These are phyloP conservation scores for Cytospora piceae DNA, from an alignment of 2,329 filamentous ascomycete species.

Conservation along the genomic window DNA sequence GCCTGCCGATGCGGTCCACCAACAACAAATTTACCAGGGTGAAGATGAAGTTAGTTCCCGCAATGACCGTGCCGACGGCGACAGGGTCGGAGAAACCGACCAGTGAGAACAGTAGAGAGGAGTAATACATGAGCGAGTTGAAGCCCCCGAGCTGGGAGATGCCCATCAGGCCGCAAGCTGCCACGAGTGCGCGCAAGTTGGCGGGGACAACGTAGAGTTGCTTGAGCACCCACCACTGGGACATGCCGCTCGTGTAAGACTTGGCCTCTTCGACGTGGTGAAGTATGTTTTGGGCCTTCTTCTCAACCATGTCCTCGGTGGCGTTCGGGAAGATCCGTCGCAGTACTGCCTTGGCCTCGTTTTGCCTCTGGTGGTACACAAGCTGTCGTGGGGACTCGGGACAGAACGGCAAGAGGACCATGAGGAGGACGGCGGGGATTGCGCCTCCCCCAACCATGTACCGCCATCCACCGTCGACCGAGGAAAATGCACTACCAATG, in stretches of 20 bases:
- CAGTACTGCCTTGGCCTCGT: slow-evolving; percentile 40
- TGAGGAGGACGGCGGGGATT: slow-evolving; percentile 44
- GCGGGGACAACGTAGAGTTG: slow-evolving; percentile 45
- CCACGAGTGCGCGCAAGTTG: slow-evolving; percentile 47
- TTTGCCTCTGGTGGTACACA: slow-evolving; percentile 40
- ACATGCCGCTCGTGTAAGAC: slow-evolving; percentile 38
- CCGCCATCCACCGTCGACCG: slow-evolving; percentile 45
- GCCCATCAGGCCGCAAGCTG: slow-evolving; percentile 52
- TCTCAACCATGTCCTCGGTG: slow-evolving; percentile 40
- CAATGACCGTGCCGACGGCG: slow-evolving; percentile 46
- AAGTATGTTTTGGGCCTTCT: slow-evolving; percentile 41
- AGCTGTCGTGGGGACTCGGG: slow-evolving; percentile 48
- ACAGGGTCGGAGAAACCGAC: slow-evolving; percentile 51
- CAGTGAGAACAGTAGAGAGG: slow-evolving; percentile 35
- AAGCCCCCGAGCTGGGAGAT: slow-evolving; percentile 34
- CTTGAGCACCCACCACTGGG: slow-evolving; percentile 45
- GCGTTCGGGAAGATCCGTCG: slow-evolving; percentile 41
- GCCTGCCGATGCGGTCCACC: slow-evolving; percentile 47
- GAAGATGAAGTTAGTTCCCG: slow-evolving; percentile 49
- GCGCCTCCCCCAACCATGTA: slow-evolving; percentile 47
- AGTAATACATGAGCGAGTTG: slow-evolving; percentile 34
- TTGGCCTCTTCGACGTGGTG: slow-evolving; percentile 44
- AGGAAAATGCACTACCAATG: slow-evolving; percentile 38
- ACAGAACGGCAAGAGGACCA: slow-evolving; percentile 43
- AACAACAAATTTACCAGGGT: slow-evolving; percentile 48